These are phyloP conservation scores for Usnea hakonensis DNA, from an alignment of 495 filamentous ascomycete genomes.

Conservation along the genomic window DNA sequence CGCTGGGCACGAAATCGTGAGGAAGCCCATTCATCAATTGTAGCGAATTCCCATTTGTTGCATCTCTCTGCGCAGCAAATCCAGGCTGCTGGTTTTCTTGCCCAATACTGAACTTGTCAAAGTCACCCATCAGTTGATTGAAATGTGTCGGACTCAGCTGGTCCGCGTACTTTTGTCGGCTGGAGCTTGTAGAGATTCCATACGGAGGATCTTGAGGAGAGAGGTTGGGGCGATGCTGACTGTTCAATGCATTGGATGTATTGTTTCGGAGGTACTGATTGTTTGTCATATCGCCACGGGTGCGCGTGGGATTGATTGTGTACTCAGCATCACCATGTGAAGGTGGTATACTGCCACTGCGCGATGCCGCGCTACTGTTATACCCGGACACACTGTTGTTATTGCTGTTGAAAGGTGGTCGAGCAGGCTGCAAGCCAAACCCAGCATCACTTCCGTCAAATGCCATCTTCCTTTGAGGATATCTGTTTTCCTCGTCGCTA, in stretches of 20 bases:
- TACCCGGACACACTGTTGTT: conserved; percentile 22
- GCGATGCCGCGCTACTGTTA: conserved; percentile 29
- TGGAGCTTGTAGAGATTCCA: background rate
- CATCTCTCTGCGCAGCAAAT: conserved; percentile 10
- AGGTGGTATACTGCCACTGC: conserved; percentile 34
- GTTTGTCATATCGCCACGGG: conserved; percentile 17
- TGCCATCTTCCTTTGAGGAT: conserved; percentile 10
- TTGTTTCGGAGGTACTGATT: conserved; percentile 10
- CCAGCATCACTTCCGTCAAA: conserved; percentile 18
- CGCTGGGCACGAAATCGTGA: conserved; percentile 2
- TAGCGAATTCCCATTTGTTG: background rate
- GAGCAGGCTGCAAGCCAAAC: conserved; percentile 12
- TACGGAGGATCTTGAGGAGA: conserved; percentile 17
- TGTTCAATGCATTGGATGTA: conserved; percentile 1
- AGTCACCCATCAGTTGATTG: conserved; percentile 16
- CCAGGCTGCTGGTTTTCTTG: conserved; percentile 16
- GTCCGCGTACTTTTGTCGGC: conserved; percentile 4
- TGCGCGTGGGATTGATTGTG: conserved; percentile 11
- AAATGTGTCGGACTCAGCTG: conserved; percentile 15
- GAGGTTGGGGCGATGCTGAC: conserved; percentile 15
- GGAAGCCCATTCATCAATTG: conserved; percentile 3
- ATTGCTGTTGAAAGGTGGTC: conserved; percentile 16
- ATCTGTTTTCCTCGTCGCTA: conserved; percentile 22
- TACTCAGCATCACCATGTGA: conserved; percentile 32
- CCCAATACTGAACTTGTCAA: conserved; percentile 18